These are phyloP conservation scores for Alternaria solani DNA, from an alignment of 2,329 filamentous ascomycete species.

Conservation along the genomic window DNA sequence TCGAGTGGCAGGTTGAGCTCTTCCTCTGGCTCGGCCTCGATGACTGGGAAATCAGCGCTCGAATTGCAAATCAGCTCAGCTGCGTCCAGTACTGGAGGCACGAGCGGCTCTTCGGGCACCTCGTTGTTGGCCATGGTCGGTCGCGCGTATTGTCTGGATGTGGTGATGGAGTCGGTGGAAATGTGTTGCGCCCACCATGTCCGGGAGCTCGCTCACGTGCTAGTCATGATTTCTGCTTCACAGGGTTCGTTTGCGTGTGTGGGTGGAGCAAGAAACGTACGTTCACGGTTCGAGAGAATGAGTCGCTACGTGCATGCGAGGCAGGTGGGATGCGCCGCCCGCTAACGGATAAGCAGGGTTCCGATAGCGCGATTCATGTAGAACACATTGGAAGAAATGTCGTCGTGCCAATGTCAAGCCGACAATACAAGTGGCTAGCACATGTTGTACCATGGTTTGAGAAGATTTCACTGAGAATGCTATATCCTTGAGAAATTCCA, in stretches of 20 bases:
- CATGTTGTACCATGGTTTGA: not conserved
- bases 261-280: not conserved
- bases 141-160: constrained; percentile 20
- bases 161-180: constrained; percentile 23
- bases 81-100: constrained; percentile 49
- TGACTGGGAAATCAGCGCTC: constrained; percentile 40
- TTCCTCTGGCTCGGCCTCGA: constrained; percentile 43
- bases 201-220: constrained; percentile 28
- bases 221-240: constrained; percentile 23
- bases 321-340: constrained; percentile 18
- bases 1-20: constrained; percentile 48
- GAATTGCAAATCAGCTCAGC: constrained; percentile 47
- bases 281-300: constrained; percentile 13
- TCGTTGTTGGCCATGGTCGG: constrained; percentile 39
- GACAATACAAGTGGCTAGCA: not conserved
- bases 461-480: constrained; percentile 12
- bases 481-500: constrained; percentile 14
- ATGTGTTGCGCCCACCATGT: constrained; percentile 36
- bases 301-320: constrained; percentile 18
- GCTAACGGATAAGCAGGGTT: constrained; percentile 25
- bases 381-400: not conserved
- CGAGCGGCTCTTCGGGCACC: constrained; percentile 38
- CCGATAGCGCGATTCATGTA: constrained; percentile 9
- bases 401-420: not conserved
- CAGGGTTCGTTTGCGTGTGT: not conserved